A percentile compares a stretch with the other conserved stretches of the same genome.
phyloP scores from a whole-genome alignment of 2,329 filamentous ascomycete species.

The Septoria petroselini region DNA sequence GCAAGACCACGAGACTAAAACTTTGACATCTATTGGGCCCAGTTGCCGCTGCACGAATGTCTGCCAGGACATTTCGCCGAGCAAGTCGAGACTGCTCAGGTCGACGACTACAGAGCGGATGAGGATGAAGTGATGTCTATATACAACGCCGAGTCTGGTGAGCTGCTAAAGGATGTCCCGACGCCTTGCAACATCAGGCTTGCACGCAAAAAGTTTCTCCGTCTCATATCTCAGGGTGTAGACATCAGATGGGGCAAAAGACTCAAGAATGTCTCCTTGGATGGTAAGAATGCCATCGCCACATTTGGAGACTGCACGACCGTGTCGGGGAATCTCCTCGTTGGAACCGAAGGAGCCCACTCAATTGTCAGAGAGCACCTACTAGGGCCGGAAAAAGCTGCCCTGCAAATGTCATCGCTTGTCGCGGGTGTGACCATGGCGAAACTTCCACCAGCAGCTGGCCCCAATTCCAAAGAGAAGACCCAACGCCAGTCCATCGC shows the following conservation, averaged over 20 bases:
- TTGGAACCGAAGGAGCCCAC: conserved; percentile 37
- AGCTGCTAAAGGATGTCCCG: conserved; percentile 18
- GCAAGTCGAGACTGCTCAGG: conserved; percentile 21
- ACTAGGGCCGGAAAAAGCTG: conserved; percentile 14
- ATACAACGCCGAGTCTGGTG: conserved; percentile 20
- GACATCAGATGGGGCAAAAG: conserved; percentile 21
- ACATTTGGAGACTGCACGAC: conserved; percentile 32
- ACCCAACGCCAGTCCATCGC: conserved; percentile 19
- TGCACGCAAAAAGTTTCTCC: conserved; percentile 22
- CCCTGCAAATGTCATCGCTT: conserved; percentile 15
- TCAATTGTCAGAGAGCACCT: conserved; percentile 29
- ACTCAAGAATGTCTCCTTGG: conserved; percentile 13
- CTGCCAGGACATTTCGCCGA: conserved; percentile 19
- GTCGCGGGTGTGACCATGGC: conserved; percentile 22
- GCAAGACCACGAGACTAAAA: conserved; percentile 23
- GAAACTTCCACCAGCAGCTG: conserved; percentile 17
- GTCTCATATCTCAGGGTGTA: conserved; percentile 17
- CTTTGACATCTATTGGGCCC: conserved; percentile 25
- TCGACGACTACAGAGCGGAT: conserved; percentile 20
- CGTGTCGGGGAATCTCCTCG: conserved; percentile 28
- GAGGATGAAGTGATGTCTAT: conserved; percentile 24
- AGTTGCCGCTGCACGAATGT: conserved; percentile 22
- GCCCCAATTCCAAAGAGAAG: conserved; percentile 15
- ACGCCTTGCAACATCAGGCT: conserved; percentile 23
- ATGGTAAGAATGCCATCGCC: conserved; percentile 16